phyloP scores from a whole-genome alignment of 2,329 filamentous ascomycete species.

The Fusarium nisikadoi region DNA sequence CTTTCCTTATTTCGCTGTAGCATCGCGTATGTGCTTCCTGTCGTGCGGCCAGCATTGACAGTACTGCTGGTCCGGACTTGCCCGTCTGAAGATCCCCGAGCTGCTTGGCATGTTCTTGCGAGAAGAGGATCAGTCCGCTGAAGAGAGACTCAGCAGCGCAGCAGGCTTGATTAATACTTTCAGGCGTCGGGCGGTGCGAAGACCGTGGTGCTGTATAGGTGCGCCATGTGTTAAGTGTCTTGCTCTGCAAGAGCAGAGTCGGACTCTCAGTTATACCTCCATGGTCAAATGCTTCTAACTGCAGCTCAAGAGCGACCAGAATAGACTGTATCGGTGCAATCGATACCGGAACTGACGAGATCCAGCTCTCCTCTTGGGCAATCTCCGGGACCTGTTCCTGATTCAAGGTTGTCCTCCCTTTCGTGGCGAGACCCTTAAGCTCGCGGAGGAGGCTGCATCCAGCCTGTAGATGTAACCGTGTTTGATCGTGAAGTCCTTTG shows the following conservation, averaged over 20 bases:
- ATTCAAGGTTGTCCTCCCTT: fast-evolving
- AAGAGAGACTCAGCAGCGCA: constrained; percentile 7
- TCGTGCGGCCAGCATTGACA: not conserved
- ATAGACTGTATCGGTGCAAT: not conserved
- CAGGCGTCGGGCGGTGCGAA: not conserved
- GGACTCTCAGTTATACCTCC: not conserved
- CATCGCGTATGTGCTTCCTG: not conserved
- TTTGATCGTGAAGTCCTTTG: constrained; percentile 10
- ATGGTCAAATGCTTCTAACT: not conserved
- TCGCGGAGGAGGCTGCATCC: constrained; percentile 9
- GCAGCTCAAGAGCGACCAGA: not conserved
- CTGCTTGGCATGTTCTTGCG: constrained; percentile 1
- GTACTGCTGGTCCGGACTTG: not conserved
- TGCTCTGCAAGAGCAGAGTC: not conserved
- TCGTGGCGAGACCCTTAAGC: not conserved
- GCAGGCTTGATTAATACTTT: not conserved
- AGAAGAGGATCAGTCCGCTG: not conserved
- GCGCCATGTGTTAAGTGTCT: constrained; percentile 3
- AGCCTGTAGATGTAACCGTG: constrained; percentile 4
- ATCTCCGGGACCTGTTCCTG: not conserved
- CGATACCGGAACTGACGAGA: not conserved
- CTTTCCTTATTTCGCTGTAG: constrained; percentile 7
- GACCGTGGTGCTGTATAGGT: not conserved
- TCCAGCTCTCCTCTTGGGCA: not conserved
- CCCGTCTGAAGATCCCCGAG: not conserved